Evolutionary conservation across 768 basidiomycete genomes (phyloP).

Genomic region (Amylocystis lapponica): DNA sequence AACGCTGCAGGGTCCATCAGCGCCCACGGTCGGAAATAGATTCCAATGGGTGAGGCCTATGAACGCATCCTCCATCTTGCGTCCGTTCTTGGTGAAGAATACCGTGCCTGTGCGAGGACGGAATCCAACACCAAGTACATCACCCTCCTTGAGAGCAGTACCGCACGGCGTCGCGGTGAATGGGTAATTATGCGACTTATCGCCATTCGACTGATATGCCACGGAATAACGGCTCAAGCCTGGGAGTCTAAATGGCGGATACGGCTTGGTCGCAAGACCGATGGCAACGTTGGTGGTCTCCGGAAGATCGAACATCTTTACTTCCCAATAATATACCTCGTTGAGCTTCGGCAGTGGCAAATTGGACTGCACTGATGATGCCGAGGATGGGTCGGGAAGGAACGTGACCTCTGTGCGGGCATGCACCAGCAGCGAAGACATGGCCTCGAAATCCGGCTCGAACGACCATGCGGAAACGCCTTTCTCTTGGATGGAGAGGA

Average conservation of each 20-base stretch:
- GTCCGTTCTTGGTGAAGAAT: slow-evolving; percentile 98
- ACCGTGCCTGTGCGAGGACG: slow-evolving; percentile 94
- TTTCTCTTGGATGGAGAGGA: slow-evolving; percentile 98
- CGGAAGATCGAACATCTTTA: slow-evolving; percentile 98
- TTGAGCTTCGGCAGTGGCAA: slow-evolving; percentile 95
- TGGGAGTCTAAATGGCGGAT: slow-evolving; percentile 88
- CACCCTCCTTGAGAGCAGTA: slow-evolving; percentile 82
- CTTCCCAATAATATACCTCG: slow-evolving; percentile 99
- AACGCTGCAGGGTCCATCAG: slow-evolving; percentile 92
- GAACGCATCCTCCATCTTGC: slow-evolving; percentile 95
- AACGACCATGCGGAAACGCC: slow-evolving; percentile 99
- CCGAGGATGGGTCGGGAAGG: slow-evolving; percentile 91
- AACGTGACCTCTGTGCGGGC: slow-evolving; percentile 97
- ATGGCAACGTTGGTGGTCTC: slow-evolving; percentile 82
- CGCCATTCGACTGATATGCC: slow-evolving; percentile 94
- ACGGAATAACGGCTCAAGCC: slow-evolving; percentile 84
- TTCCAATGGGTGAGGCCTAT: slow-evolving; percentile 86
- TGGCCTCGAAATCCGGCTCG: slow-evolving; percentile 96
- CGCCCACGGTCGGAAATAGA: slow-evolving; percentile 95
- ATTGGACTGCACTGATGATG: slow-evolving; percentile 94
- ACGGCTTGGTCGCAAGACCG: slow-evolving; percentile 95
- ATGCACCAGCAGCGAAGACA: slow-evolving; percentile 89
- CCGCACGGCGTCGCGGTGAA: slow-evolving; percentile 86
- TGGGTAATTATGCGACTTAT: slow-evolving; percentile 96
- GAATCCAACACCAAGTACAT: slow-evolving; percentile 94